Base-by-base conservation (phyloP, 2,329 filamentous ascomycete species). In the Diaporthe capsici region DNA sequence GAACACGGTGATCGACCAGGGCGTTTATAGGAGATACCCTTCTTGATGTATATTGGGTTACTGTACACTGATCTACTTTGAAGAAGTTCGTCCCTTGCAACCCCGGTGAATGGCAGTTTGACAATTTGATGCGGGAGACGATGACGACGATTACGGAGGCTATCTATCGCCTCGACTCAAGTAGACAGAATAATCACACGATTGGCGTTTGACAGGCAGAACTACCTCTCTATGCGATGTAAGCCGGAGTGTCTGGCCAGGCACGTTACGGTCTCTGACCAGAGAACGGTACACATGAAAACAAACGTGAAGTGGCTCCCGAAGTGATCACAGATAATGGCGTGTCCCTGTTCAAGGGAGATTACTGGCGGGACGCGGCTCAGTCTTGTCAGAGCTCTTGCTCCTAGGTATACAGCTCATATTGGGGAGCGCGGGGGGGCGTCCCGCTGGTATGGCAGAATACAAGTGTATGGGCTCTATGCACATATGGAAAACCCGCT, bases 1-100 rank as follows among this genome's bases (percentile, higher is more conserved):
- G 34, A 12, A 42, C 34, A 55, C 15, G 65, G 65, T 42, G n/a
- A 39, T 37, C 31, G 49, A 31, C 31, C 34, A 53, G 47, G 61
- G 65, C 65, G 65, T 70, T 70, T 70, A n/a, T 39, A 25, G 49
- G 65, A 55, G 49, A 70, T 70, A 70, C 65, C 65, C 65, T 70
- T 70, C 34, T 47, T 39, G 49, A 31, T 55, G 65, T 70, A 55
- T 70, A 70, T 70, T 70, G 49, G 49, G 34, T 53, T 55, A 22
- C 15, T 70, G 65, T 39, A 55, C 49, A 70, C 47, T 70, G 65
- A 55, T 55, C 65, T 55, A 55, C 49, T n/a, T 13, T 39, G 12
- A 49, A 58, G 60, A 63, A 70, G 22, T 55, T 22, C 22, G 20
- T 28, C 49, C 22, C 39, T 25, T 15, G 65, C 65, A 55, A 31